Evolutionary conservation across 495 filamentous ascomycete species (phyloP).

Genomic region (Arthonia radiata): DNA sequence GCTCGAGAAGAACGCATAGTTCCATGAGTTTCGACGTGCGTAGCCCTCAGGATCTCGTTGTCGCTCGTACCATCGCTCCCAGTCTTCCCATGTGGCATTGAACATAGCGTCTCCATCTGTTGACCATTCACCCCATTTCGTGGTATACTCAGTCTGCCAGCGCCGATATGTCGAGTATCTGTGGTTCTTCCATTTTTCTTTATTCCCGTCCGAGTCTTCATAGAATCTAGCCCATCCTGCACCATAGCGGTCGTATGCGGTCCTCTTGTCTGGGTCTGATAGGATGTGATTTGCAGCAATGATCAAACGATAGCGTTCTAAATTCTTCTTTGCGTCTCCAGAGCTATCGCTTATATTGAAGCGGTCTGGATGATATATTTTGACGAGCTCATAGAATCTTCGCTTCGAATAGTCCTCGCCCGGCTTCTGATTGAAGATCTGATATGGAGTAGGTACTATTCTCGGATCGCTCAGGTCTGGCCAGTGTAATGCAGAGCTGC

Average conservation of each 20-base stretch:
- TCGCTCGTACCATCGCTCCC: slow-evolving; percentile 64
- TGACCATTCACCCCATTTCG: slow-evolving; percentile 5
- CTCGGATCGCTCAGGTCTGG: too few species aligned
- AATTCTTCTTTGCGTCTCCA: slow-evolving; percentile 15
- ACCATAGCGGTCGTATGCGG: slow-evolving; percentile 60
- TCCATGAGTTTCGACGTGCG: slow-evolving; percentile 15
- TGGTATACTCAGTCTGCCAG: background rate
- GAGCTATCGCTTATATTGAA: slow-evolving; percentile 10
- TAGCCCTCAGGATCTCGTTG: slow-evolving; percentile 15
- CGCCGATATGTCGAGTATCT: slow-evolving; percentile 11
- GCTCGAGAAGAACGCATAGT: background rate
- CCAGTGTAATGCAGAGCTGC: too few species aligned
- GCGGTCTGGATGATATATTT: slow-evolving; percentile 84
- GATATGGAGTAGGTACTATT: slow-evolving; percentile 87
- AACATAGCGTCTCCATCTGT: slow-evolving; percentile 24
- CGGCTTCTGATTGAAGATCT: slow-evolving; percentile 46
- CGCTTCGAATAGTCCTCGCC: slow-evolving; percentile 51
- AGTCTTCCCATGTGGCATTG: slow-evolving; percentile 97
- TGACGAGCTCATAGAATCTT: slow-evolving; percentile 73
- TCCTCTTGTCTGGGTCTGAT: slow-evolving; percentile 52
- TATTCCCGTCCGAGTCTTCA: slow-evolving; percentile 10
- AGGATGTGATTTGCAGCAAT: slow-evolving; percentile 74
- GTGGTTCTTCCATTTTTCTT: slow-evolving; percentile 14
- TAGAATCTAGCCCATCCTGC: slow-evolving; percentile 44
- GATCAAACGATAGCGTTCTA: slow-evolving; percentile 72